These are phyloP conservation scores for Aspergillus quadrilineatus DNA, from an alignment of 2,329 filamentous ascomycete species.

Conservation along the genomic window DNA sequence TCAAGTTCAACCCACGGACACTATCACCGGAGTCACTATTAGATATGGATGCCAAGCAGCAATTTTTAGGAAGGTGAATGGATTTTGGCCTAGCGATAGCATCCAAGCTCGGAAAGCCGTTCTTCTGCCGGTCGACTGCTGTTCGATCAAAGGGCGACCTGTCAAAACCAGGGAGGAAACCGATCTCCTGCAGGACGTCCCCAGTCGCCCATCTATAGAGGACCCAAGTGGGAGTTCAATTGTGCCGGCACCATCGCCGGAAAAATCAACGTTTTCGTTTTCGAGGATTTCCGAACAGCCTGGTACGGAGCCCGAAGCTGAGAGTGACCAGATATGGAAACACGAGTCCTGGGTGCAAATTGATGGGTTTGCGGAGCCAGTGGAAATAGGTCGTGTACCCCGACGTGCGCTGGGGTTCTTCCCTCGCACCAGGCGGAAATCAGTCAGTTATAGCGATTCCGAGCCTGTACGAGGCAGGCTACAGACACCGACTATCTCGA, in stretches of 20 bases:
- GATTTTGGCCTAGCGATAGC: constrained; percentile 91
- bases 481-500: constrained; percentile 31
- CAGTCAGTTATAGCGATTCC: constrained; percentile 61
- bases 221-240: constrained; percentile 38
- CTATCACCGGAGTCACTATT: constrained; percentile 85
- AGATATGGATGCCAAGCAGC: constrained; percentile 85
- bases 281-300: constrained; percentile 11
- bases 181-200: constrained; percentile 28
- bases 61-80: constrained; percentile 80
- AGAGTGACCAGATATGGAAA: constrained; percentile 70
- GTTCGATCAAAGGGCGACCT: constrained; percentile 73
- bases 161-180: constrained; percentile 36
- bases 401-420: constrained; percentile 85
- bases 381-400: constrained; percentile 83
- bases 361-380: constrained; percentile 66
- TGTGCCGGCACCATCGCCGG: constrained; percentile 21
- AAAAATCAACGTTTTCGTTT: constrained; percentile 7
- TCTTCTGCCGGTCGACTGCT: constrained; percentile 84
- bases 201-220: constrained; percentile 25
- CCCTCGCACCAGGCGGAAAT: constrained; percentile 86
- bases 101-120: constrained; percentile 81
- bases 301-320: constrained; percentile 37
- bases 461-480: constrained; percentile 40
- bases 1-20: constrained; percentile 77
- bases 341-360: constrained; percentile 88